Evolutionary conservation across 768 basidiomycete genomes (phyloP).

Genomic region (Termitomyces sp.): DNA sequence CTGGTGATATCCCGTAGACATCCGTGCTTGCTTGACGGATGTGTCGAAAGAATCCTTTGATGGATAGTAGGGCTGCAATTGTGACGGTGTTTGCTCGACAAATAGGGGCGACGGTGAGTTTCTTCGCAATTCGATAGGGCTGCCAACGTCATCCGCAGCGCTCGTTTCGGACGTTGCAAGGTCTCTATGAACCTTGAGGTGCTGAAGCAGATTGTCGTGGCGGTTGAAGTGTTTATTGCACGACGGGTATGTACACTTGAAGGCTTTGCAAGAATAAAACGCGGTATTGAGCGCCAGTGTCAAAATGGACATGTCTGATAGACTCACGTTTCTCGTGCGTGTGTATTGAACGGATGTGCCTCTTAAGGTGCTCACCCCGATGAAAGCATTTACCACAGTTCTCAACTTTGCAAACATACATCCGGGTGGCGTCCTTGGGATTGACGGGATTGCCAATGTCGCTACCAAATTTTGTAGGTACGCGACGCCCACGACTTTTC

Average conservation of each 20-base stretch:
- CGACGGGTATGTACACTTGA: constrained; percentile 60
- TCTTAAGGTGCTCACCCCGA: constrained; percentile 76
- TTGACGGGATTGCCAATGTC: constrained; percentile 10
- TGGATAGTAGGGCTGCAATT: constrained; percentile 9
- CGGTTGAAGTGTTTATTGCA: constrained; percentile 77
- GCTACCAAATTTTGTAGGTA: constrained; percentile 46
- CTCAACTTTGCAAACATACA: constrained; percentile 63
- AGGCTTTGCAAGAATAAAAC: constrained; percentile 42
- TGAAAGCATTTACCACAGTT: constrained; percentile 81
- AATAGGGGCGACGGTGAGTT: constrained; percentile 10
- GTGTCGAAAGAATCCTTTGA: constrained; percentile 9
- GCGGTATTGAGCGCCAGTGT: constrained; percentile 10
- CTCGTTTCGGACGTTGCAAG: constrained; percentile 14
- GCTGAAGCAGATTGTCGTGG: constrained; percentile 79
- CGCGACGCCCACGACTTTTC: constrained; percentile 75
- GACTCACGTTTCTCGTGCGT: constrained; percentile 79
- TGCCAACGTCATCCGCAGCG: constrained; percentile 9
- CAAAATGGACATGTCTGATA: constrained; percentile 10
- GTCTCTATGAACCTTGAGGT: constrained; percentile 66
- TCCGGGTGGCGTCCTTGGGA: constrained; percentile 23
- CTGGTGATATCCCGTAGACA: constrained; percentile 4
- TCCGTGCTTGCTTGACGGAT: constrained; percentile 5
- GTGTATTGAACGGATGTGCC: constrained; percentile 78
- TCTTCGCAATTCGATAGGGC: constrained; percentile 10
- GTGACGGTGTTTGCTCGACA: constrained; percentile 6